These are phyloP conservation scores for Parietichytrium sp. DNA, from an alignment of 108 stramenopile genomes.

Conservation along the genomic window DNA sequence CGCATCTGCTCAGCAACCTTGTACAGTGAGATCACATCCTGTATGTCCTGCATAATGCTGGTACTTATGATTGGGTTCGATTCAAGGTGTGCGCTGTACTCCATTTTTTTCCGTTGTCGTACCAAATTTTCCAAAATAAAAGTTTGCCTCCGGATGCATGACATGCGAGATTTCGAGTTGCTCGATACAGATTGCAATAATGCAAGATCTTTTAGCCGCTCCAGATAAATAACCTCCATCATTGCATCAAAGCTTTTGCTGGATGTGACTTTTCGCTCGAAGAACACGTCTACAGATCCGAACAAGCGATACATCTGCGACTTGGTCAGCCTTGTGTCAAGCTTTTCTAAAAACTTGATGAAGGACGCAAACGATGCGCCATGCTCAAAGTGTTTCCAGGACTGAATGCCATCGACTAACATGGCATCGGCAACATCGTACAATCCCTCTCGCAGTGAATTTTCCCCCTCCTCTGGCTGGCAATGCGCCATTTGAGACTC, in stretches of 20 bases:
- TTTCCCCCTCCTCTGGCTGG: too few relatives aligned
- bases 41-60: too few relatives aligned
- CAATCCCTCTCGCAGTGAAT: not conserved
- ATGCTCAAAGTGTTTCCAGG: not conserved
- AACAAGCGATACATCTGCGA: not conserved
- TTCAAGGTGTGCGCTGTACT: too few relatives aligned
- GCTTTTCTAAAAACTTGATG: not conserved
- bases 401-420: not conserved
- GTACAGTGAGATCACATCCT: too few relatives aligned
- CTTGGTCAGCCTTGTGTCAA: not conserved
- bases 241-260: slow-evolving; percentile 9
- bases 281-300: not conserved
- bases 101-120: too few relatives aligned
- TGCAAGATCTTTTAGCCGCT: not conserved
- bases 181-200: too few relatives aligned
- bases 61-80: too few relatives aligned
- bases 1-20: too few relatives aligned
- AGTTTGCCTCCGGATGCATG: too few relatives aligned
- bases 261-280: not conserved
- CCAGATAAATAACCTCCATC: not conserved
- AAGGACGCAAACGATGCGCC: slow-evolving; percentile 13
- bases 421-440: not conserved
- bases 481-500: too few relatives aligned
- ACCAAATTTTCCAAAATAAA: too few relatives aligned
- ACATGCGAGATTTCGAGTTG: too few relatives aligned